Percentiles rank a stretch among this genome's conserved stretches.
phyloP scores from a whole-genome alignment of 441 rosid genomes.

The Gossypium gossypioides region DNA sequence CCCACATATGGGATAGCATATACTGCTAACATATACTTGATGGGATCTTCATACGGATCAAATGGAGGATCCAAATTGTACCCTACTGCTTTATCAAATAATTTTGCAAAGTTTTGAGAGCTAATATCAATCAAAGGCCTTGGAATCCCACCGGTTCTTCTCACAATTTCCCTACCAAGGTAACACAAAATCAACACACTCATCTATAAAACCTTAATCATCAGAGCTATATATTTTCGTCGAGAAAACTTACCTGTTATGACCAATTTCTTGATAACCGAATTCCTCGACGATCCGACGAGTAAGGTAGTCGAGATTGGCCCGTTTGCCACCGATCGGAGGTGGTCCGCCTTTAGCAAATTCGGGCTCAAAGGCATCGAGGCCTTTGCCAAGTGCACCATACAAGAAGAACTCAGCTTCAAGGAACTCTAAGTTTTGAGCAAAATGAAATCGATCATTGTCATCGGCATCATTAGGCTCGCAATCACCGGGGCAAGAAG shows the following conservation, averaged over 20 bases:
- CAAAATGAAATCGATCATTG: constrained; percentile 32
- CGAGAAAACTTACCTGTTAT: constrained; percentile 33
- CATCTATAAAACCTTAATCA: neutral
- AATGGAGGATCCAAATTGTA: constrained; percentile 38
- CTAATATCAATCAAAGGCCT: constrained; percentile 45
- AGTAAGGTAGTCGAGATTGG: constrained; percentile 36
- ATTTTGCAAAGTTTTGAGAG: constrained; percentile 24
- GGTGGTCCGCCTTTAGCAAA: constrained; percentile 51
- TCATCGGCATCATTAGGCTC: constrained; percentile 30
- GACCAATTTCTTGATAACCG: constrained; percentile 57
- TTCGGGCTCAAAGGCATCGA: constrained; percentile 28
- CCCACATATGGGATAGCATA: constrained; percentile 61
- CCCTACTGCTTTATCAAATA: constrained; percentile 43
- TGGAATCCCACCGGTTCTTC: constrained; percentile 43
- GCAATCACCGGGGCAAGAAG: neutral
- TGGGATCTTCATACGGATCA: constrained; percentile 36
- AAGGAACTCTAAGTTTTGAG: constrained; percentile 51
- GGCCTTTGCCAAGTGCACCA: constrained; percentile 42
- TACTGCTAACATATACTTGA: constrained; percentile 43
- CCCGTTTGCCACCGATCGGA: constrained; percentile 39
- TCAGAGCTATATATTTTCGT: no score
- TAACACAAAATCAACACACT: neutral
- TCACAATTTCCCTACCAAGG: constrained; percentile 42
- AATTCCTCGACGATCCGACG: constrained; percentile 43
- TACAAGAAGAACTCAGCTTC: constrained; percentile 48